Evolutionary conservation across 495 filamentous ascomycete genomes (phyloP), one percentile per base, ranked within the genome.

Genomic region (Talaromyces trachyspermus): DNA sequence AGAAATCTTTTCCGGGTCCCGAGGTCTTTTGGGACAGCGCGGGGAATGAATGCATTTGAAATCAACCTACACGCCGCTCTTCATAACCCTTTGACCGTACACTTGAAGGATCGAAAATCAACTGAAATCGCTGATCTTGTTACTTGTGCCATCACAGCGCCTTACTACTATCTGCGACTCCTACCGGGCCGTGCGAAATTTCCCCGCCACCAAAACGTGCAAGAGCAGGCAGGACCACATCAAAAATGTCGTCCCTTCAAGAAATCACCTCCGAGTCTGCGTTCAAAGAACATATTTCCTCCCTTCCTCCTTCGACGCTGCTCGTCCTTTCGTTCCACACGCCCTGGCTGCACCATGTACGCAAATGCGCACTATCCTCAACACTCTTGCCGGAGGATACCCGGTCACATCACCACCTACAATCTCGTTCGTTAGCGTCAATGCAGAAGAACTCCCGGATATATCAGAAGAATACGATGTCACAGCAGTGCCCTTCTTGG

Each of bases 321-420:
- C 68, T 86, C 40, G 78, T 95, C 54, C 77, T 95, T 55, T 95
- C 89, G 62, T 97, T 97, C 71, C 83, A 95, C 66, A 86, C 94
- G 0, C 84, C 89, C 56, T 97, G 94, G 92, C 94, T n/a, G 88
- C 86, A 23, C 92, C 89, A 10, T 97, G 92, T 72, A 76, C 84
- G 45, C 89, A 95, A 66, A 95, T 95, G 89, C 77, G 79, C 53
- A 81, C 78, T n/a, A 84, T 95, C 46, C 81, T 99, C 48, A 69
- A 75, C 56, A 83, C 87, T 24, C 84, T 99, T 48, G 89, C 90
- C 46, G 76, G 79, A 51, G 84, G 89, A 53, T 91, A 92, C 67
- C 78, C 85, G 43, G 73, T 72, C 23, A 75, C 77, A 43, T 62
- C 71, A 35, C 82, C 86, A 15, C 79, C 74, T 2, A 68, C 74